Evolutionary conservation across 2,329 filamentous ascomycete genomes (phyloP).

Genomic region (Karstenula rhodostoma): DNA sequence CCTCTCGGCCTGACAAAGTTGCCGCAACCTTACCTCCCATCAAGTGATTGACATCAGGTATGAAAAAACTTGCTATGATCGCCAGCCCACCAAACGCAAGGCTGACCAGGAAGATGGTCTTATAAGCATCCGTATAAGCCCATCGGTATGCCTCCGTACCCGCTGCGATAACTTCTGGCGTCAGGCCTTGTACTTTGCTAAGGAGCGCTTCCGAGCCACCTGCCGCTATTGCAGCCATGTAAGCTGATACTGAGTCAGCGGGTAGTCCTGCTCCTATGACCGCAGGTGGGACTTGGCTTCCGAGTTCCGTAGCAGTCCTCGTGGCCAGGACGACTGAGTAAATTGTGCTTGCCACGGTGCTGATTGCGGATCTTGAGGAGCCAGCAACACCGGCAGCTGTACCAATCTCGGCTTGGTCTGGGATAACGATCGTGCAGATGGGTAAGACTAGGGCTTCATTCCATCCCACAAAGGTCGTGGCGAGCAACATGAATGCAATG

Average conservation of each 20-base stretch:
- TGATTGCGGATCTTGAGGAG: conserved; percentile 23
- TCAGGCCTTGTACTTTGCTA: conserved; percentile 40
- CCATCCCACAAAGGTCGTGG: conserved; percentile 24
- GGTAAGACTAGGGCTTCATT: conserved; percentile 23
- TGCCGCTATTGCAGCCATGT: conserved; percentile 45
- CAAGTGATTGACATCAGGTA: conserved; percentile 21
- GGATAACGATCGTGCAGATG: conserved; percentile 27
- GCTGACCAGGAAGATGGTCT: conserved; percentile 53
- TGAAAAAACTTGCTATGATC: conserved; percentile 33
- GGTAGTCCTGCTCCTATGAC: conserved; percentile 50
- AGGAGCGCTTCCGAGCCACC: conserved; percentile 28
- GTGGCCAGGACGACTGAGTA: conserved; percentile 53
- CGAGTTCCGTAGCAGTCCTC: conserved; percentile 48
- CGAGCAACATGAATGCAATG: conserved; percentile 24
- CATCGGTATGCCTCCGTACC: conserved; percentile 43
- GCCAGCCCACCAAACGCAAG: conserved; percentile 51
- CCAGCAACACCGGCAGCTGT: conserved; percentile 26
- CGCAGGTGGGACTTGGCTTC: conserved; percentile 46
- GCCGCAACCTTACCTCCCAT: conserved; percentile 22
- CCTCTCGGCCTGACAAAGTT: conserved; percentile 18
- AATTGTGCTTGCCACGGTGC: conserved; percentile 36
- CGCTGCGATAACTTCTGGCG: conserved; percentile 39
- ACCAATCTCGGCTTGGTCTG: conserved; percentile 26
- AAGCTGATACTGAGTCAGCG: conserved; percentile 38
- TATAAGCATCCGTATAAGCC: conserved; percentile 52